Conservation (phyloP, 2,329 filamentous ascomycete genomes). For the Endoconidiophora laricicola region DNA sequence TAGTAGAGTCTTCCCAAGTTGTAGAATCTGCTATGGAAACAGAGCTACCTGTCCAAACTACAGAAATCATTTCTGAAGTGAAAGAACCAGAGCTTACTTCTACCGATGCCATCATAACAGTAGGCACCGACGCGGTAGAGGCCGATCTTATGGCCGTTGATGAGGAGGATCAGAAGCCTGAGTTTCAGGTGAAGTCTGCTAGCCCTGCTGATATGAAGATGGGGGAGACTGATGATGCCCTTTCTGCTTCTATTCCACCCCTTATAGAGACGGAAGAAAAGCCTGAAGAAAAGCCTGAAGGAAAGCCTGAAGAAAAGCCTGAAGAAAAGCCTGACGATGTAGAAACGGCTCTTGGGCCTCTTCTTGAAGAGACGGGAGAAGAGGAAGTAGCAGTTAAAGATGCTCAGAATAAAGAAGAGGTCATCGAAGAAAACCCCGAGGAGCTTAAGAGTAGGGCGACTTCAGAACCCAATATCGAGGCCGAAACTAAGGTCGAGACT, state of each 20-base stretch:
- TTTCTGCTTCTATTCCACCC: no score
- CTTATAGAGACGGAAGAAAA: background rate
- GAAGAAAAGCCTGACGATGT: background rate
- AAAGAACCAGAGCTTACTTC: background rate
- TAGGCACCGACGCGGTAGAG: background rate
- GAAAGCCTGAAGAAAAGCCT: background rate
- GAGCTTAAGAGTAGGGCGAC: background rate
- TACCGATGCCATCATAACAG: background rate
- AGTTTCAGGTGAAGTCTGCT: background rate
- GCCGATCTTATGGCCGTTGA: constrained; percentile 6
- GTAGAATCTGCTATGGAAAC: no score
- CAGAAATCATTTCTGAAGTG: background rate
- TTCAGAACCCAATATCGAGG: background rate
- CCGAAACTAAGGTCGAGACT: constrained; percentile 13
- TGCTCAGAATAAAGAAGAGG: constrained; percentile 13
- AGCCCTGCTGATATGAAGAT: background rate
- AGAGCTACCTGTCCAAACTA: background rate
- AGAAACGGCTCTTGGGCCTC: background rate
- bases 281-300: background rate
- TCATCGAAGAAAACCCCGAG: constrained; percentile 10
- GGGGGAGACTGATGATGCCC: background rate
- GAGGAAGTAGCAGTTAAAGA: constrained; percentile 12
- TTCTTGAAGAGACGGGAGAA: background rate
- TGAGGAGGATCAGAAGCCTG: background rate
- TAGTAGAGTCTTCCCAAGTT: background rate